A percentile compares a stretch with the other conserved stretches of the same genome.
These are phyloP conservation scores for Diplotaxis tenuifolia DNA, from an alignment of 345 rosid species.

Conservation along the genomic window DNA sequence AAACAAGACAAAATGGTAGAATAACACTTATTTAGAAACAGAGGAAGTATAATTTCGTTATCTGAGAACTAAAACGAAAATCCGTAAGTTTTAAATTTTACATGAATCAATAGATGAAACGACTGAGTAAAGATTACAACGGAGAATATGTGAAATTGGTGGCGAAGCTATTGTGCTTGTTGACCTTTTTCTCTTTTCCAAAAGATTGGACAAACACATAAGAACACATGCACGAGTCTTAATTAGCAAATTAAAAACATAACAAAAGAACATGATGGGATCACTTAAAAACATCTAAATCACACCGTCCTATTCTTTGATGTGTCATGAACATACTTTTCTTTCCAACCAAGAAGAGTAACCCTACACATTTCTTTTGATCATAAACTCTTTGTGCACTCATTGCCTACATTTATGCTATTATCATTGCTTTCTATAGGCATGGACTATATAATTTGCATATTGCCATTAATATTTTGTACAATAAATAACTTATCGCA, in stretches of 20 bases:
- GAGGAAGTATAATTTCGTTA: neutral
- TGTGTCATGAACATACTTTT: conserved; percentile 28
- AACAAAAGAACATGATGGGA: conserved; percentile 33
- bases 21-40: too few relatives aligned
- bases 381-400: conserved; percentile 36
- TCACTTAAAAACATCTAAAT: conserved; percentile 34
- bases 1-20: too few relatives aligned
- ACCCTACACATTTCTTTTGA: conserved; percentile 38
- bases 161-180: conserved; percentile 36
- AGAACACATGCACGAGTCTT: conserved; percentile 40
- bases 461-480: conserved; percentile 24
- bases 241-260: conserved; percentile 5
- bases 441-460: conserved; percentile 33
- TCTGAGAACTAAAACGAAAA: neutral
- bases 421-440: conserved; percentile 40
- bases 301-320: conserved; percentile 27
- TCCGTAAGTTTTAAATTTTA: neutral
- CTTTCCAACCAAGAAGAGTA: conserved; percentile 34
- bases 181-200: conserved; percentile 30
- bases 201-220: conserved; percentile 31
- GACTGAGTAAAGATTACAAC: neutral
- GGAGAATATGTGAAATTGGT: conserved; percentile 26
- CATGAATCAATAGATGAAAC: neutral
- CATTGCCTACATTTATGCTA: conserved; percentile 42
- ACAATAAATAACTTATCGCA: neutral